Base-by-base conservation (phyloP, 352 stramenopile species). In the Phytophthora vignae region DNA sequence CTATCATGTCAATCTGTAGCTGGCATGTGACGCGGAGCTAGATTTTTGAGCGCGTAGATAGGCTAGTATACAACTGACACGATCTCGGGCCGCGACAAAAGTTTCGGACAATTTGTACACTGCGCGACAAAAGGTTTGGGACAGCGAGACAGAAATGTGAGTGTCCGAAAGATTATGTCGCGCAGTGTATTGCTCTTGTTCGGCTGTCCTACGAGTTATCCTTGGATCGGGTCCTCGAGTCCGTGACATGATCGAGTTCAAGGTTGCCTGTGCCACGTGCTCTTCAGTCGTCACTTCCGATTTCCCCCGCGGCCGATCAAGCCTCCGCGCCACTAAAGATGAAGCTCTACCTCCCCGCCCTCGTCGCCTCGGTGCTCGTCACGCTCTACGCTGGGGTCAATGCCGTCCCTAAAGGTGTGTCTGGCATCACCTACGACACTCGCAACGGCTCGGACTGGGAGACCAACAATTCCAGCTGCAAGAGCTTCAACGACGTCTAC, bases 131-230 rank as follows among this genome's bases (percentile, higher is more conserved):
- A n/a, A n/a, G n/a, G n/a, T n/a, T n/a, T n/a, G n/a, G n/a, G n/a
- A n/a, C n/a, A n/a, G n/a, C n/a, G n/a, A n/a, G n/a, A n/a, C n/a
- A n/a, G n/a, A n/a, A n/a, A 25, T 25, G 22, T 25, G 2, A 25
- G 1, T 1, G 2, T 1, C 1, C 2, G 2, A 2, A 1, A 25
- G 1, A 25, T 2, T 2, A n/a, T 25, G 4, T 4, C 2, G 27
- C 2, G 4, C 27, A 0, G 22, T 25, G 2, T 2, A 2, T 2
- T 42, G 3, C 36, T 2, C 3, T 2, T 42, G 6, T 11, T 42
- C 36, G 36, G 36, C 36, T 42, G 15, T 42, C 36, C 36, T 8
- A 42, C 0, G 4, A 3, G 5, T 15, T 42, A 42, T 42, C 36
- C 36, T 8, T 31, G n/a, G 48, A 54, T 54, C 33, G 48, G n/a